Percentiles rank a stretch among this genome's conserved stretches.
Evolutionary conservation across 345 rosid genomes (phyloP).

Genomic region (Acer negundo): DNA sequence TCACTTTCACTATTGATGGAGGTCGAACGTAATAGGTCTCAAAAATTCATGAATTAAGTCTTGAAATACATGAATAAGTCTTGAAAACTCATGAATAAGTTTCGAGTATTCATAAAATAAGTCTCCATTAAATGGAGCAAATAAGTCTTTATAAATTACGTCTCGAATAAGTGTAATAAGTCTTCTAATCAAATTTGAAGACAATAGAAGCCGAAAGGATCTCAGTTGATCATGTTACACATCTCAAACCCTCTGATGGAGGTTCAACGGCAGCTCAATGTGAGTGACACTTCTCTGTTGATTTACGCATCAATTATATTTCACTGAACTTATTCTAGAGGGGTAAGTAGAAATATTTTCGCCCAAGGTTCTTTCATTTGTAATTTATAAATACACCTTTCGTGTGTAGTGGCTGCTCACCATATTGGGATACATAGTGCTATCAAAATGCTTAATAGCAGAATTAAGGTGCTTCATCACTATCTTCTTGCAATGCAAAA

Average conservation of each 20-base stretch:
- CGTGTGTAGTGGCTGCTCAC: slow-evolving; percentile 92
- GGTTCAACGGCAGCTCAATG: slow-evolving; percentile 98
- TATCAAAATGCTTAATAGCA: slow-evolving; percentile 95
- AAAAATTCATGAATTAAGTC: too few relatives aligned
- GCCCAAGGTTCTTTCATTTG: slow-evolving; percentile 1
- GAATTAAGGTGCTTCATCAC: slow-evolving; percentile 90
- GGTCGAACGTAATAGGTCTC: too few relatives aligned
- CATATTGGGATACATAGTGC: slow-evolving; percentile 97
- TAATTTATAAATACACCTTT: background rate
- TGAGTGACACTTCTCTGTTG: slow-evolving; percentile 24
- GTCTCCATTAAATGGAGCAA: too few relatives aligned
- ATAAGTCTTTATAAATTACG: too few relatives aligned
- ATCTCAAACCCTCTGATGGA: slow-evolving; percentile 97
- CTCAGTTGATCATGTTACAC: slow-evolving; percentile 98
- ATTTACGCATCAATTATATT: background rate
- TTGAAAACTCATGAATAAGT: too few relatives aligned
- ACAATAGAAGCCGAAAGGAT: slow-evolving; percentile 96
- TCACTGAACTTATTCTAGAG: background rate
- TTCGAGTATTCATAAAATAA: too few relatives aligned
- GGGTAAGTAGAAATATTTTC: background rate
- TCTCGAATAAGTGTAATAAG: too few relatives aligned
- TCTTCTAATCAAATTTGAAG: slow-evolving; percentile 35
- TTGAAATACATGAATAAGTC: too few relatives aligned
- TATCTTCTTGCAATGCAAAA: slow-evolving; percentile 89
- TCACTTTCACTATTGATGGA: too few relatives aligned